A percentile compares a stretch with the other conserved stretches of the same genome.
Evolutionary conservation across 2,329 filamentous ascomycete genomes (phyloP).

Genomic region (Alternaria hordeiaustralica): DNA sequence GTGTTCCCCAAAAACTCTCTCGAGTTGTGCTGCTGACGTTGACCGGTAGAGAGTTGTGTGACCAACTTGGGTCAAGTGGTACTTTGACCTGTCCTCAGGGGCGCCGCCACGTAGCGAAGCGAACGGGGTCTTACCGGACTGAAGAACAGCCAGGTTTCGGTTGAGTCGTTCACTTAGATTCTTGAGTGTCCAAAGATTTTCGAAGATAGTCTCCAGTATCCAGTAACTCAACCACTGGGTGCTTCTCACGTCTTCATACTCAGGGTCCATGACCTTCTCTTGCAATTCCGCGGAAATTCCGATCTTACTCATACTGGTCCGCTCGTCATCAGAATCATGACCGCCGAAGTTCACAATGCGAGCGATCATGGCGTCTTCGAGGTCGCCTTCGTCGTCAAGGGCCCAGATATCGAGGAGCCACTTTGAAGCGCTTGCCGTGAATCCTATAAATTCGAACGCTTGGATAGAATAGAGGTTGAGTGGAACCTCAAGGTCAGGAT

Average conservation of each 20-base stretch:
- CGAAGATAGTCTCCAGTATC: not conserved
- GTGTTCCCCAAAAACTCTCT: not conserved
- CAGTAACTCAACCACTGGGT: not conserved
- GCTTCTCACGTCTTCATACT: not conserved
- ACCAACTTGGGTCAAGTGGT: not conserved
- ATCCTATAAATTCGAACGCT: not conserved
- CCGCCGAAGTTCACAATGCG: not conserved
- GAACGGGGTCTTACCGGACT: not conserved
- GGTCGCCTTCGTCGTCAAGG: not conserved
- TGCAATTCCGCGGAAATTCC: not conserved
- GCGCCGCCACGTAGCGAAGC: not conserved
- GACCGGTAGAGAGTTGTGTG: not conserved
- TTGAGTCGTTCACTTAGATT: not conserved
- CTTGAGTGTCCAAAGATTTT: not conserved
- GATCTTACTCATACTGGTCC: not conserved
- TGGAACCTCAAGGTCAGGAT: not conserved
- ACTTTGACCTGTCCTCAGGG: not conserved
- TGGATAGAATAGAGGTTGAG: not conserved
- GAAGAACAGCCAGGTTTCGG: not conserved
- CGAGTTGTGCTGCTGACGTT: not conserved
- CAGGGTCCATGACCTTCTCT: not conserved
- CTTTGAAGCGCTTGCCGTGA: not conserved
- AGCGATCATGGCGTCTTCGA: not conserved
- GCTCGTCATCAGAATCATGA: not conserved
- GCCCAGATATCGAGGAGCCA: not conserved